A percentile compares a stretch with the other conserved stretches of the same genome.
Conservation (phyloP, 345 rosid genomes). For the Euphorbia peplus region DNA sequence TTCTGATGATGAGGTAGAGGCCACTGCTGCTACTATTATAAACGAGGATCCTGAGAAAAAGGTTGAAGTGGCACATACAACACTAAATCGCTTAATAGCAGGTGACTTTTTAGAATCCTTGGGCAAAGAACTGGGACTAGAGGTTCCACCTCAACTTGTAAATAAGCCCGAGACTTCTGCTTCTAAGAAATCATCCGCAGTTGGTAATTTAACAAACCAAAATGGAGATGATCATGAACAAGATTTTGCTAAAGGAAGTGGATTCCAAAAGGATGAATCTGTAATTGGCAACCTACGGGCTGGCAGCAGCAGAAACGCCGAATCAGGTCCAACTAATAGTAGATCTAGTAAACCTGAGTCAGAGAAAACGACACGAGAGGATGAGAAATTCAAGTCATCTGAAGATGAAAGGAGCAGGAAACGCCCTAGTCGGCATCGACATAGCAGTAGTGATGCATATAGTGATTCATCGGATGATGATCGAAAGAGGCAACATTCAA, state of each 20-base stretch:
- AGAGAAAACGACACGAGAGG: slow-evolving; percentile 23
- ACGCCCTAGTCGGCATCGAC: slow-evolving; percentile 33
- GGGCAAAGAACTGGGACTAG: slow-evolving; percentile 94
- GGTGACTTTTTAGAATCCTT: slow-evolving; percentile 89
- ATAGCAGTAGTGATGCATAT: slow-evolving; percentile 49
- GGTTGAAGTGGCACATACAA: slow-evolving; percentile 65
- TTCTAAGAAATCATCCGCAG: slow-evolving; percentile 22
- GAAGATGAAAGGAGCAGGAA: slow-evolving; percentile 62
- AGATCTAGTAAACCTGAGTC: slow-evolving; percentile 15
- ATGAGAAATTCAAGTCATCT: slow-evolving; percentile 40
- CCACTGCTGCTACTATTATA: slow-evolving; percentile 26
- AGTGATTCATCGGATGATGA: slow-evolving; percentile 55
- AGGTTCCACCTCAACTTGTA: slow-evolving; percentile 74
- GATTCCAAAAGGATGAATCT: slow-evolving; percentile 21
- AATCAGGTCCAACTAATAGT: slow-evolving; percentile 21
- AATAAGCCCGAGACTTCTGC: slow-evolving; percentile 23
- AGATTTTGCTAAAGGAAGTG: slow-evolving; percentile 24
- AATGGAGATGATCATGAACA: slow-evolving; percentile 8
- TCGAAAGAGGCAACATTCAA: slow-evolving; percentile 41
- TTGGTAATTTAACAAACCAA: slow-evolving; percentile 5
- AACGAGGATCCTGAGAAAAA: slow-evolving; percentile 59
- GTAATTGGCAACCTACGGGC: slow-evolving; percentile 9
- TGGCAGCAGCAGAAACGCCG: slow-evolving; percentile 18
- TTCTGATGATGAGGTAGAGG: slow-evolving; percentile 70
- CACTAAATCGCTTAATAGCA: slow-evolving; percentile 84